phyloP scores from a whole-genome alignment of 148 eudicot species.

The Rhododendron ovatum region DNA sequence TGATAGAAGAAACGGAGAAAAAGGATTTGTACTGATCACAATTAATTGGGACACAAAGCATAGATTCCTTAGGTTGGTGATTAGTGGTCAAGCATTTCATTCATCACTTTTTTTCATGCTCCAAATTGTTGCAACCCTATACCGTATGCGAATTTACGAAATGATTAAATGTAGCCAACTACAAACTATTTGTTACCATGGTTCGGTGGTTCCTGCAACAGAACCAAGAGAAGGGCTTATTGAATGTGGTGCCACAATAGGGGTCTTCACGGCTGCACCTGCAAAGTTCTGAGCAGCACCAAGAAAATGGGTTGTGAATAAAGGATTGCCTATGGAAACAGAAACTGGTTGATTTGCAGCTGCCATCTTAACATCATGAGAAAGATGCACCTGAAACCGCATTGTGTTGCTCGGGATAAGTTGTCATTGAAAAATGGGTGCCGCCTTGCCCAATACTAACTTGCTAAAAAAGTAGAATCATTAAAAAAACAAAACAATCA shows the following conservation, averaged over 20 bases:
- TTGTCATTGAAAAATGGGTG: conserved; percentile 4
- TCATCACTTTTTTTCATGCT: background rate
- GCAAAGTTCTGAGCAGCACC: conserved; percentile 27
- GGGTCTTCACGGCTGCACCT: conserved; percentile 22
- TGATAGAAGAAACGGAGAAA: background rate
- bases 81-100: background rate
- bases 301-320: conserved; percentile 26
- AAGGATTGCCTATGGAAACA: conserved; percentile 16
- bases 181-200: conserved; percentile 27
- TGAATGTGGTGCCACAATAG: conserved; percentile 22
- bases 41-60: background rate
- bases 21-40: background rate
- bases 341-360: conserved; percentile 12
- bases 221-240: conserved; percentile 23
- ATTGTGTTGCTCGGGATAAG: conserved; percentile 23
- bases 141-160: background rate
- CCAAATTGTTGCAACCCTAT: background rate
- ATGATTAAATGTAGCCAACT: background rate
- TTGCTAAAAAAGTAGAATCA: conserved; percentile 9
- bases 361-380: conserved; percentile 14
- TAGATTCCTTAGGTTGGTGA: background rate
- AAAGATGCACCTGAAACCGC: background rate
- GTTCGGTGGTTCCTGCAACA: conserved; percentile 33
- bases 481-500: background rate
- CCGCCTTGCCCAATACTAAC: conserved; percentile 13